Percentiles rank a stretch among this genome's conserved stretches.
Conservation (phyloP, 305 asterid genomes). For the Fraxinus latifolia region DNA sequence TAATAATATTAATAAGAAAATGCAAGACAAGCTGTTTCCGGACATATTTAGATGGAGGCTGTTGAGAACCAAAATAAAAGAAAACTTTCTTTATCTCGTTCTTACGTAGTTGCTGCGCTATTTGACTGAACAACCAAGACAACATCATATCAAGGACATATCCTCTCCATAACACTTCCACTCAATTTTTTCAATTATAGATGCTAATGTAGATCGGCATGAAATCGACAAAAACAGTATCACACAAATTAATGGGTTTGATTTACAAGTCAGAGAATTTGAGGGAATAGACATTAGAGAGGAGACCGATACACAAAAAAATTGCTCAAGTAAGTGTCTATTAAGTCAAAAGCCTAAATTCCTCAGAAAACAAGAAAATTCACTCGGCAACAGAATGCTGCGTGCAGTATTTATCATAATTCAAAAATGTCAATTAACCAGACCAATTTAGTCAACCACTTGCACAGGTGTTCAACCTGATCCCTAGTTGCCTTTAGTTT, state of each 20-base stretch:
- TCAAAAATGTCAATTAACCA: background rate
- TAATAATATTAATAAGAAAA: background rate
- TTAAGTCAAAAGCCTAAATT: background rate
- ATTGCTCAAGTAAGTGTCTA: background rate
- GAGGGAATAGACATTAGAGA: background rate
- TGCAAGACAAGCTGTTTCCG: background rate
- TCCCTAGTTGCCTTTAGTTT: background rate
- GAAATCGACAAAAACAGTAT: background rate
- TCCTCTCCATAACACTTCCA: background rate
- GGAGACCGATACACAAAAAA: slow-evolving; percentile 9
- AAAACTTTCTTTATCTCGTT: background rate
- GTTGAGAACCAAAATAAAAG: background rate
- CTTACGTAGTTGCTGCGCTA: background rate
- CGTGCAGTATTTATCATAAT: background rate
- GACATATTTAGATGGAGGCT: background rate
- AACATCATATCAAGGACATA: slow-evolving; percentile 22
- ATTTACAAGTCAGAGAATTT: background rate
- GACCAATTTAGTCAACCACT: background rate
- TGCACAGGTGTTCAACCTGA: background rate
- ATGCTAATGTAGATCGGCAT: background rate
- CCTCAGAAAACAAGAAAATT: background rate
- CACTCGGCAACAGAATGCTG: background rate
- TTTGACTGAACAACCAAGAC: background rate
- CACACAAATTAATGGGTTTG: background rate
- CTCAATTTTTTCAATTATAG: background rate